Conservation (phyloP, 164 flowering plant species). For the Annona squamosa region DNA sequence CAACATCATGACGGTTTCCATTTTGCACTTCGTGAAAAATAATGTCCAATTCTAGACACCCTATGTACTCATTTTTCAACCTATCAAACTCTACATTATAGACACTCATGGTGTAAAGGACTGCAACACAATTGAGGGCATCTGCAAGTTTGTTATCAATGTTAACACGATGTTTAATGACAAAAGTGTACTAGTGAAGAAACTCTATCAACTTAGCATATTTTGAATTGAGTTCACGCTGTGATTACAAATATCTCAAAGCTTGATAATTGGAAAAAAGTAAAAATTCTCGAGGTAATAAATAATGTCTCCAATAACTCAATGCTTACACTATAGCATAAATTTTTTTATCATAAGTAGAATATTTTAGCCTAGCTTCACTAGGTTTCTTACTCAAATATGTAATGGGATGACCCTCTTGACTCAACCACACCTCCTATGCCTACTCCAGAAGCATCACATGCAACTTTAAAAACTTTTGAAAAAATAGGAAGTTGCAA, state of each 20-base stretch:
- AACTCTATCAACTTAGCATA: neutral
- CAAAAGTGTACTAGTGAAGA: no score
- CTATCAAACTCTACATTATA: no score
- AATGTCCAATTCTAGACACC: no score
- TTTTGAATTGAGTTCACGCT: neutral
- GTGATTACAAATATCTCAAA: neutral
- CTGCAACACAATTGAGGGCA: no score
- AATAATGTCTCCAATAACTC: neutral
- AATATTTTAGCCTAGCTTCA: neutral
- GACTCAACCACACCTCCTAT: neutral
- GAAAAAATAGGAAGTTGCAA: neutral
- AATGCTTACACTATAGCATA: neutral
- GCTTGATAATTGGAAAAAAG: neutral
- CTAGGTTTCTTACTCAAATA: neutral
- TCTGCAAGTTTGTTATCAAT: no score
- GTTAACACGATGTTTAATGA: no score
- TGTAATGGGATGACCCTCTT: neutral
- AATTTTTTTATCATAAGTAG: neutral
- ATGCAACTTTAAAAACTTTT: neutral
- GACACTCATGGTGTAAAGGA: no score
- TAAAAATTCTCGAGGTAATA: neutral
- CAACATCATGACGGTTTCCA: no score
- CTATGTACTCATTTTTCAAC: no score
- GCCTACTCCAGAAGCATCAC: neutral
- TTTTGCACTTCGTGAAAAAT: no score